A percentile compares a stretch with the other conserved stretches of the same genome.
phyloP scores from a whole-genome alignment of 257 asterid species.

The Nicotiana paniculata region DNA sequence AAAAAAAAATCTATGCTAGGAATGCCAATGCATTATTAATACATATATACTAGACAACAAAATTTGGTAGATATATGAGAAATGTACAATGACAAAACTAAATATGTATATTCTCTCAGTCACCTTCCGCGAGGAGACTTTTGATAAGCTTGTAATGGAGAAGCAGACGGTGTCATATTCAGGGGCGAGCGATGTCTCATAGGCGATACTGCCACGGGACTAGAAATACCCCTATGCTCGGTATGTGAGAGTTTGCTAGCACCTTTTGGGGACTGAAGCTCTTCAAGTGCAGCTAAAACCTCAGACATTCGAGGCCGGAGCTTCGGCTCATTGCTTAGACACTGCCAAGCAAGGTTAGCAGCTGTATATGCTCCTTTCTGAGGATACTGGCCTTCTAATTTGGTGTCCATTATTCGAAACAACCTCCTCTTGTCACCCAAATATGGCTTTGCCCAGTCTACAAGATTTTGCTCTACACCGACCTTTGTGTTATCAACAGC shows the following conservation, averaged over 20 bases:
- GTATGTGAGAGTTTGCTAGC: slow-evolving; percentile 17
- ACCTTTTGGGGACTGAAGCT: slow-evolving; percentile 46
- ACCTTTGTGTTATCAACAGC: slow-evolving; percentile 57
- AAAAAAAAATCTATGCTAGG: not conserved
- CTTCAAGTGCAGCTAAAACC: slow-evolving; percentile 53
- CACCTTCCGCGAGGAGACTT: slow-evolving; percentile 44
- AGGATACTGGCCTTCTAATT: slow-evolving; percentile 72
- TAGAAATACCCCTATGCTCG: slow-evolving; percentile 19
- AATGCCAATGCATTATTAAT: not conserved
- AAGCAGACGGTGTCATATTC: slow-evolving; percentile 42
- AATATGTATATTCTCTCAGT: not conserved
- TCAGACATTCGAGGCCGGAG: slow-evolving; percentile 67
- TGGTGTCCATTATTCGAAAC: slow-evolving; percentile 71
- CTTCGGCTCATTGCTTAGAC: slow-evolving; percentile 52
- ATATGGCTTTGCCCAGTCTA: slow-evolving; percentile 77
- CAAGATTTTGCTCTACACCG: slow-evolving; percentile 63
- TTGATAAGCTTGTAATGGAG: slow-evolving; percentile 44
- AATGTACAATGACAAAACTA: slow-evolving; percentile 15
- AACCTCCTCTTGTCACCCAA: slow-evolving; percentile 57
- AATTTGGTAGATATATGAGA: slow-evolving; percentile 8
- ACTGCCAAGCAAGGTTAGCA: slow-evolving; percentile 55
- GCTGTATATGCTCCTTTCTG: slow-evolving; percentile 66
- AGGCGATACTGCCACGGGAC: slow-evolving; percentile 17
- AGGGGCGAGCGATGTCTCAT: slow-evolving; percentile 36
- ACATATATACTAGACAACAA: slow-evolving; percentile 5